Evolutionary conservation across 1,284 basidiomycete genomes (phyloP).

Genomic region (Macrocystidia cucumis): DNA sequence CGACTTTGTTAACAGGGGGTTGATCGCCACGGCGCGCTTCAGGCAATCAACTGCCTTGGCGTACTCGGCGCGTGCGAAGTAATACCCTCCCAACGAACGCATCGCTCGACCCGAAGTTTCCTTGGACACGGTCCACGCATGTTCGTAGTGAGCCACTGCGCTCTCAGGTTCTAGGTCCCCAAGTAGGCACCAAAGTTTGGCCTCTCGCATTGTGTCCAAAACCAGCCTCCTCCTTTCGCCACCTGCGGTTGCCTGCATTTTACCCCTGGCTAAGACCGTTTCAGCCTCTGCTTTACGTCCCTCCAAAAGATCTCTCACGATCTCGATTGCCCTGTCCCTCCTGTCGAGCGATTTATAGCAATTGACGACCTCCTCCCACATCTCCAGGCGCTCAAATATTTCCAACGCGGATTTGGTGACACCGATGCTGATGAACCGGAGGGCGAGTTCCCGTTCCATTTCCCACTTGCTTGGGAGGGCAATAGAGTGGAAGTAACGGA

Average conservation of each 20-base stretch:
- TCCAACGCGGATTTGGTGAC: conserved; percentile 84
- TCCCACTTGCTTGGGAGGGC: conserved; percentile 87
- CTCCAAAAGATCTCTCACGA: conserved; percentile 80
- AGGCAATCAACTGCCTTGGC: conserved; percentile 61
- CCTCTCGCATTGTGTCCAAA: conserved; percentile 69
- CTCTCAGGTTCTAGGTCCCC: conserved; percentile 83
- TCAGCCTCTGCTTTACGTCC: conserved; percentile 81
- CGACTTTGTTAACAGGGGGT: conserved; percentile 79
- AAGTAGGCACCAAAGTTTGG: conserved; percentile 93
- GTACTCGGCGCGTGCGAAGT: conserved; percentile 69
- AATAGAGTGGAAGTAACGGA: conserved; percentile 74
- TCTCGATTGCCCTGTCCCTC: conserved; percentile 65
- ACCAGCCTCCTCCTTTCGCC: too few species aligned
- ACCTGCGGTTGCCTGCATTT: conserved; percentile 33
- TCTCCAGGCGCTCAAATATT: conserved; percentile 88
- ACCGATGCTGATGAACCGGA: conserved; percentile 75
- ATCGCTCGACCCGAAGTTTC: conserved; percentile 83
- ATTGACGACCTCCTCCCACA: conserved; percentile 93
- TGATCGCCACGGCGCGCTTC: conserved; percentile 75
- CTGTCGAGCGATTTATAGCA: conserved; percentile 81
- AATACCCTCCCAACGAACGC: conserved; percentile 82
- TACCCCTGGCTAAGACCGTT: conserved; percentile 56
- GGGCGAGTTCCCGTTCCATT: conserved; percentile 82
- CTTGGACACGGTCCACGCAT: conserved; percentile 80
- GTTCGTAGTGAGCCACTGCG: conserved; percentile 68